Base-by-base conservation (phyloP, 441 rosid species). In the Aleurites moluccanus region DNA sequence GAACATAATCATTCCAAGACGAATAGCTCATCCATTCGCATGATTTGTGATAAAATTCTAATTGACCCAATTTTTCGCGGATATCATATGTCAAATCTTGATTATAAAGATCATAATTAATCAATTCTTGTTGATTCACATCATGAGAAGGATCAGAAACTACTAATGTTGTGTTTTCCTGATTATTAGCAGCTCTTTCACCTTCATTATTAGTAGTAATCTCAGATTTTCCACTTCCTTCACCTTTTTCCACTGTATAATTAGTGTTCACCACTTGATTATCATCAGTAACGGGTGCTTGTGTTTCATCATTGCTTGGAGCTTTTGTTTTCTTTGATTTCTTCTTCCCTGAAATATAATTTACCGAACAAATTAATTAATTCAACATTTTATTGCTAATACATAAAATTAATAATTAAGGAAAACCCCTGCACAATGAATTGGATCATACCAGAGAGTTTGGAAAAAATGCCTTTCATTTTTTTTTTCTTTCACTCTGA, bases 1-100 rank as follows among this genome's bases (percentile, higher is more conserved):
- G 28, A n/a, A 21, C 2, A 56, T 23, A 7, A 61, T 61, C 28
- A 27, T 61, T 61, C 40, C 42, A 61, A 14, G 15, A 0, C 2
- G 38, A 61, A 28, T 30, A 61, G 30, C 35, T 28, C 40, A 63
- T 4, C 27, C 45, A 63, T 63, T 64, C 52, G 10, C 25, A 10
- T 21, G 70, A 66, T 45, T 66, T 56, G n/a, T 45, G 35, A 13
- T 25, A 13, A 66, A 66, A 66, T 45, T 66, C 70, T 1, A 40
- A 42, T 20, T 42, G 52, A 15, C 33, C 69, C 33, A 10, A 1
- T 42, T 11, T 18, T 3, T 42, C 30, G 3, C 9, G 16, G 13
- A 42, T 65, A 65, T 44, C 52, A 6, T 40, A 21, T 47, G 0
- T 6, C 55, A 66, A 66, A 6, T 21, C 2, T 44, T 23, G n/a